Percentiles rank a stretch among this genome's conserved stretches.
phyloP scores from a whole-genome alignment of 345 rosid genomes.

The Syzygium oleosum region DNA sequence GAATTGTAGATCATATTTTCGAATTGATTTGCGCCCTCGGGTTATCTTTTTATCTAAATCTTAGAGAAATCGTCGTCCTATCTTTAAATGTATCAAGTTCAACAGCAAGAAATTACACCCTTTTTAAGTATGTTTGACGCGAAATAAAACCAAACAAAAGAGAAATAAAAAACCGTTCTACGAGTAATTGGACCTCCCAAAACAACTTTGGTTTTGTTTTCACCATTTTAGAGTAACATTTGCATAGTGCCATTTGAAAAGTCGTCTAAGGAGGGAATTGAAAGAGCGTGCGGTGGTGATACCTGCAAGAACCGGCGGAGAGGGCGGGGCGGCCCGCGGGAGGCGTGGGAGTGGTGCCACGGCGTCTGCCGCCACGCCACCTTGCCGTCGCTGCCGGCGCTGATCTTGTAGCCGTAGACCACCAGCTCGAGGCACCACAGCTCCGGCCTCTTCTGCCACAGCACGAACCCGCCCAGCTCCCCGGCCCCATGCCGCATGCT shows the following conservation, averaged over 20 bases:
- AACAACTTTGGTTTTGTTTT: not conserved
- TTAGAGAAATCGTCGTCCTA: not conserved
- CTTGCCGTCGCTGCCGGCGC: constrained; percentile 92
- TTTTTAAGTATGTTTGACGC: not conserved
- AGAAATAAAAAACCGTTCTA: not conserved
- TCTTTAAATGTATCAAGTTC: not conserved
- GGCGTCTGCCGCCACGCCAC: constrained; percentile 94
- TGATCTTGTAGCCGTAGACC: constrained; percentile 80
- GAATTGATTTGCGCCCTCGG: not conserved
- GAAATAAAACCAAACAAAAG: not conserved
- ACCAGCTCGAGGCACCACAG: constrained; percentile 91
- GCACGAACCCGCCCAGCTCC: constrained; percentile 87
- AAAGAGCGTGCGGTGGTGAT: not conserved
- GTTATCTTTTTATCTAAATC: not conserved
- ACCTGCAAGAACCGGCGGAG: constrained; percentile 87
- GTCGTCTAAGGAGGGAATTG: not conserved
- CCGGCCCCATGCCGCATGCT: constrained; percentile 34
- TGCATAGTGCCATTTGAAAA: not conserved
- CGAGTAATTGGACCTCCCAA: not conserved
- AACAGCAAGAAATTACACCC: not conserved
- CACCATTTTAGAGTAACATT: not conserved
- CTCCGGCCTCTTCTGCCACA: constrained; percentile 83
- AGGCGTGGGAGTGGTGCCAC: constrained; percentile 88
- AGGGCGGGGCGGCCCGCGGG: constrained; percentile 80
- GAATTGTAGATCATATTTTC: not conserved